A percentile compares a stretch with the other conserved stretches of the same genome.
phyloP scores from a whole-genome alignment of 1,139 yeast species.

The Kluyveromyces sp. region DNA sequence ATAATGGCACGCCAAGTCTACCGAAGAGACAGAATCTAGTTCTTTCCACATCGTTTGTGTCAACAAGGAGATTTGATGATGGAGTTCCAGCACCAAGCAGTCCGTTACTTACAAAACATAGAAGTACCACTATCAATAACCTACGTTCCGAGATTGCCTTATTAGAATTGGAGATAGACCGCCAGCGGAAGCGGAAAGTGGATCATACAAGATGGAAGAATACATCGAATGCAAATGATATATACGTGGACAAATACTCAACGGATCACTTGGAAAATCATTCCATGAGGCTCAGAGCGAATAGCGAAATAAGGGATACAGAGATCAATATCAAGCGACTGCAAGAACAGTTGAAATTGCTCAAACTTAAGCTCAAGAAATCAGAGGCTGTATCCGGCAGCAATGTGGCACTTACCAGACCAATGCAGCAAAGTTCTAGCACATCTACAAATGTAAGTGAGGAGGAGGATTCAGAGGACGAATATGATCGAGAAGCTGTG shows the following conservation, averaged over 20 bases:
- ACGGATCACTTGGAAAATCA: slow-evolving; percentile 32
- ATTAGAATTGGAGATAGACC: slow-evolving; percentile 21
- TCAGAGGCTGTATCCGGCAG: slow-evolving; percentile 1
- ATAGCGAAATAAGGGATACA: slow-evolving; percentile 29
- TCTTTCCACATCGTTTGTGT: slow-evolving; percentile 30
- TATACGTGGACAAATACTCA: slow-evolving; percentile 31
- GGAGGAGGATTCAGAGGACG: slow-evolving; percentile 6
- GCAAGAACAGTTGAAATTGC: slow-evolving; percentile 22
- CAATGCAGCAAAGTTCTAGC: background rate
- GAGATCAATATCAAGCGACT: slow-evolving; percentile 25
- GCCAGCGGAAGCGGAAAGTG: slow-evolving; percentile 21
- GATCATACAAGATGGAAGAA: slow-evolving; percentile 24
- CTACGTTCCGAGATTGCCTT: slow-evolving; percentile 21
- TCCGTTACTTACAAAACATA: slow-evolving; percentile 23
- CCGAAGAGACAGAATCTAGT: slow-evolving; percentile 25
- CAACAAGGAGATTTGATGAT: slow-evolving; percentile 25
- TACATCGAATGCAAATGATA: slow-evolving; percentile 25
- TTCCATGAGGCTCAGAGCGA: slow-evolving; percentile 29
- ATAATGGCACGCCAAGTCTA: slow-evolving; percentile 9
- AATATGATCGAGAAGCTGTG: background rate
- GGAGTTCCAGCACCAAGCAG: slow-evolving; percentile 24
- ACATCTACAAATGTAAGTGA: slow-evolving; percentile 1
- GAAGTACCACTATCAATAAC: slow-evolving; percentile 20
- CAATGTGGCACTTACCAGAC: background rate
- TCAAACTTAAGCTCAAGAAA: slow-evolving; percentile 22